Percentiles rank a stretch among this genome's conserved stretches.
phyloP scores from a whole-genome alignment of 2,329 filamentous ascomycete genomes.

The Xylariaceae sp. region DNA sequence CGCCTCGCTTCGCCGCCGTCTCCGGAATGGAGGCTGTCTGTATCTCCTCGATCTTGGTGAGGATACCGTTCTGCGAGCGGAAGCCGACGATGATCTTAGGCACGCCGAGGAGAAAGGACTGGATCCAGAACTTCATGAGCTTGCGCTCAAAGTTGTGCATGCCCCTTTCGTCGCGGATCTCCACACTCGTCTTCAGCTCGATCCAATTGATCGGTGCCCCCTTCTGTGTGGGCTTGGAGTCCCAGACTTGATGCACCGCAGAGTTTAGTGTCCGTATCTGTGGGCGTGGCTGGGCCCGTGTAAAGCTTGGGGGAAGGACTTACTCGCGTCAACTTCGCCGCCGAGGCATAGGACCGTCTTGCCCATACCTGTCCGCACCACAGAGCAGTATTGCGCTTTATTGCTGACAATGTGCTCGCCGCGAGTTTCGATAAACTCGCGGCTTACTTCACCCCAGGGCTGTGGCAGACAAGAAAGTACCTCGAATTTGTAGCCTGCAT shows the following conservation, averaged over 20 bases:
- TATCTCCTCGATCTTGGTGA: constrained; percentile 77
- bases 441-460: constrained; percentile 74
- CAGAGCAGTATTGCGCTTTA: constrained; percentile 92
- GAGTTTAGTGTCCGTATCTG: too few relatives aligned
- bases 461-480: constrained; percentile 77
- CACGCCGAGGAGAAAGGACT: constrained; percentile 92
- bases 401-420: constrained; percentile 80
- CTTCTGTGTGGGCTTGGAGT: constrained; percentile 72
- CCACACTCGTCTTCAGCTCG: constrained; percentile 89
- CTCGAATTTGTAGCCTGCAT: constrained; percentile 95
- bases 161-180: constrained; percentile 72
- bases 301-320: constrained; percentile 35
- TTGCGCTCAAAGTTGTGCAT: constrained; percentile 84
- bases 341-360: constrained; percentile 77
- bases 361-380: constrained; percentile 88
- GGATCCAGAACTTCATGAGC: constrained; percentile 94
- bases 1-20: constrained; percentile 71
- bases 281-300: too few relatives aligned
- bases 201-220: constrained; percentile 85
- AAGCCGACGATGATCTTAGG: constrained; percentile 93
- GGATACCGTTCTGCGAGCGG: constrained; percentile 73
- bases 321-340: constrained; percentile 91
- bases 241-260: constrained; percentile 68
- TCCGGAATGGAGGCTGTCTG: constrained; percentile 80
- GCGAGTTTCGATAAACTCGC: constrained; percentile 80